Evolutionary conservation across 1,139 yeast genomes (phyloP), one percentile per base, ranked within the genome.

Genomic region (Pneumocystis sp.): DNA sequence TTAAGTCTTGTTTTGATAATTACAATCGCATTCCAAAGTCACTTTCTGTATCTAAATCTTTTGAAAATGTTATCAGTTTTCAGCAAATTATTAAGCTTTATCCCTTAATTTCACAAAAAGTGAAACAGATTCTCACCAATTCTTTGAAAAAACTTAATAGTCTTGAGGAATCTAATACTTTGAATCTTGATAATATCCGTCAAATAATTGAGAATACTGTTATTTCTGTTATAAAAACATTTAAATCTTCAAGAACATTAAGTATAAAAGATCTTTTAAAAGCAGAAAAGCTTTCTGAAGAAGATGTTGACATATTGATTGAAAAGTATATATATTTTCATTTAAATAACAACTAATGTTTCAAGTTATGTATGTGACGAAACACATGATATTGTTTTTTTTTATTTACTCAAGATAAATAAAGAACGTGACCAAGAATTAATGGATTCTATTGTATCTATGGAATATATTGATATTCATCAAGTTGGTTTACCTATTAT

Each of bases 401-500:
- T 35, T 40, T 44, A 35, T 42, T 45, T 65, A 12, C 44, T 44
- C 17, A 39, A 21, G 29, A 61, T 63, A 25, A 61, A 64, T 17
- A 63, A 61, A 34, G 25, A 44, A 10, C n/a, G 31, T 12, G 64
- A 65, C 39, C 57, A 60, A 42, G 66, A 65, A 25, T 50, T 61
- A n/a, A 61, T 65, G 2, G 59, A 44, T n/a, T 64, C 66, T 2
- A 25, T 50, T 25, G 25, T 25, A 25, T 50, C 34, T 50, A 61
- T 65, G 35, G 66, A 57, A 21, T 31, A 37, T 61, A 64, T 57
- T 21, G 64, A 65, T 61, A 40, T 65, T 25, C 42, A 64, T 17
- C 67, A 65, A 31, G 57, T 65, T 44, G 66, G 64, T 17, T 59
- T 63, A 7, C 34, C 21, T n/a, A 39, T 65, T n/a, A 44, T 63